Conservation (phyloP, 208 protist species). For the Trypanosoma avium region DNA sequence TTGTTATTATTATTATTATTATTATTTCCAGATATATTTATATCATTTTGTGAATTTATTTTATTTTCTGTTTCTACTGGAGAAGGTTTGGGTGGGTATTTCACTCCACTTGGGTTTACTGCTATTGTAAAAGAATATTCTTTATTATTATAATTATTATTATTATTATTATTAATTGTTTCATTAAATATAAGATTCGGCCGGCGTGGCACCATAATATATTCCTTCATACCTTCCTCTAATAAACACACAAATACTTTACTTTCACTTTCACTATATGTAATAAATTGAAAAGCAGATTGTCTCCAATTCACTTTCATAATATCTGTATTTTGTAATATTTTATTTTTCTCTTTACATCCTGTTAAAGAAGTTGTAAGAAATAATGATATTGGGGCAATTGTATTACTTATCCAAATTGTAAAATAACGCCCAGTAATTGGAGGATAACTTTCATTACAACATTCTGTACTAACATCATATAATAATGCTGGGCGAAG, state of each 20-base stretch:
- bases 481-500: constrained; percentile 16
- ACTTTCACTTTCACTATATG: constrained; percentile 8
- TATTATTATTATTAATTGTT: too few species aligned
- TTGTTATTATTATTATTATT: too few species aligned
- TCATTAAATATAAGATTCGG: too few species aligned
- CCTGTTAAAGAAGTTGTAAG: constrained; percentile 18
- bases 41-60: too few species aligned
- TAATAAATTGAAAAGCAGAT: constrained; percentile 14
- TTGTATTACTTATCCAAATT: constrained; percentile 13
- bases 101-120: too few species aligned
- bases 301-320: neutral
- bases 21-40: too few species aligned
- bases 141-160: too few species aligned
- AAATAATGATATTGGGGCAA: neutral
- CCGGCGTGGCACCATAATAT: neutral
- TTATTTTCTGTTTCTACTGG: too few species aligned
- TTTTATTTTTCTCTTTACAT: constrained; percentile 13
- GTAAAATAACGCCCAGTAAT: constrained; percentile 17
- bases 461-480: constrained; percentile 30
- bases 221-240: neutral
- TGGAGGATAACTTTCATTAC: neutral
- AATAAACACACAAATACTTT: constrained; percentile 27
- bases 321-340: constrained; percentile 19
- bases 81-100: too few species aligned
- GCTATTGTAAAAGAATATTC: neutral